phyloP scores from a whole-genome alignment of 805 yeast genomes.

The Lipomyces yamadae region DNA sequence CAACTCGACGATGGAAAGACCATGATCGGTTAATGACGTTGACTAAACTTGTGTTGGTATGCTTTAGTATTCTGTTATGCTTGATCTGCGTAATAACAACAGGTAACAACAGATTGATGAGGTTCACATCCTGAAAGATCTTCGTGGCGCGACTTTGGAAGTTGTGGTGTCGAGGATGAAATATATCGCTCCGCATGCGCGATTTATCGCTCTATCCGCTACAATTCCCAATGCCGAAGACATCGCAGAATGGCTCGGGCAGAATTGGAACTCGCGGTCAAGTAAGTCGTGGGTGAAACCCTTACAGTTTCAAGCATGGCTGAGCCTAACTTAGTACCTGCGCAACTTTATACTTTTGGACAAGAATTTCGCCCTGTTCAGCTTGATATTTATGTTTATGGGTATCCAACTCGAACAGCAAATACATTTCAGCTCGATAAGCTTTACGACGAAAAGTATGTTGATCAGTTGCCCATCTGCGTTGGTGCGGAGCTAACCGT shows the following conservation, averaged over 20 bases:
- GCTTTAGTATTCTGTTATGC: slow-evolving; percentile 58
- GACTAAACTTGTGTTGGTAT: slow-evolving; percentile 51
- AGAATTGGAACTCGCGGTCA: slow-evolving; percentile 16
- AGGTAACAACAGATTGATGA: slow-evolving; percentile 62
- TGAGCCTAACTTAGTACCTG: slow-evolving; percentile 36
- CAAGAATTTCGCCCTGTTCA: slow-evolving; percentile 55
- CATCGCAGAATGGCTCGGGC: slow-evolving; percentile 53
- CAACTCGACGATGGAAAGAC: slow-evolving; percentile 59
- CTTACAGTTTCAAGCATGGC: neutral
- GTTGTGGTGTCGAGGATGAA: slow-evolving; percentile 57
- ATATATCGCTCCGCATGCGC: slow-evolving; percentile 45
- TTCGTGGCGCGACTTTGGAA: slow-evolving; percentile 57
- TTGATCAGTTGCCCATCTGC: slow-evolving; percentile 7
- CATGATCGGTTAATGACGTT: slow-evolving; percentile 48
- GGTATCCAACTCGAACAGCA: slow-evolving; percentile 47
- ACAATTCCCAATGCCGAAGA: slow-evolving; percentile 59
- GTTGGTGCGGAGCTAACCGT: neutral
- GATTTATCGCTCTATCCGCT: slow-evolving; percentile 58
- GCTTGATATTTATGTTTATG: slow-evolving; percentile 52
- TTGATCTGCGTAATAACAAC: neutral
- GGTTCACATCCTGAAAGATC: slow-evolving; percentile 53
- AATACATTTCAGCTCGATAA: slow-evolving; percentile 58
- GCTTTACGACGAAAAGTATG: slow-evolving; percentile 50
- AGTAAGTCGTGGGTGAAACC: neutral
- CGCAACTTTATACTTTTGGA: slow-evolving; percentile 52